phyloP scores from a whole-genome alignment of 2,329 filamentous ascomycete species.

The Aureobasidium sp. region DNA sequence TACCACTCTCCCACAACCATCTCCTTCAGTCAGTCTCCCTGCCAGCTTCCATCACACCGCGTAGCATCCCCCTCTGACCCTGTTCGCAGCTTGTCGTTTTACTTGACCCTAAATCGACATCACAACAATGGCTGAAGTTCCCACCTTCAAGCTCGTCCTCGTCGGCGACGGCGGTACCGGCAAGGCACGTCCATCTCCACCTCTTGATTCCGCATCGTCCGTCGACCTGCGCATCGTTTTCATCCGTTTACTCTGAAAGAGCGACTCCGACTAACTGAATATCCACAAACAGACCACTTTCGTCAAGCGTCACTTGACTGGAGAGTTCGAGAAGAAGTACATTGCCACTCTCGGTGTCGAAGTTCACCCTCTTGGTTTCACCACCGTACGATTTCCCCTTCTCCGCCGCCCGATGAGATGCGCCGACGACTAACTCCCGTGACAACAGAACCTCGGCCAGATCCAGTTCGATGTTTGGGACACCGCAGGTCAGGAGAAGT shows the following conservation, averaged over 20 bases:
- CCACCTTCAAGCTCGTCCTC: slow-evolving; percentile 99
- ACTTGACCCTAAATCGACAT: background rate
- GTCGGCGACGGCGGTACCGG: slow-evolving; percentile 98
- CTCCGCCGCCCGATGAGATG: slow-evolving; percentile 5
- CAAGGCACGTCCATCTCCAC: slow-evolving; percentile 62
- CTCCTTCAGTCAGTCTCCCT: background rate
- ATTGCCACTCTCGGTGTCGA: slow-evolving; percentile 99
- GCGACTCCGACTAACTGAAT: slow-evolving; percentile 6
- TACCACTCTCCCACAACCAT: background rate
- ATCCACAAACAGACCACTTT: slow-evolving; percentile 74
- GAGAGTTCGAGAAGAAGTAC: slow-evolving; percentile 99
- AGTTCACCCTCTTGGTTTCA: slow-evolving; percentile 96
- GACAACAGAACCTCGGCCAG: slow-evolving; percentile 70
- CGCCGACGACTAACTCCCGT: slow-evolving; percentile 19
- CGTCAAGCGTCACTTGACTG: slow-evolving; percentile 99
- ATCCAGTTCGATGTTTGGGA: slow-evolving; percentile 99
- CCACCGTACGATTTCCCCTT: slow-evolving; percentile 60
- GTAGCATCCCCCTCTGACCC: background rate
- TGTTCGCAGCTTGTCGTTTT: background rate
- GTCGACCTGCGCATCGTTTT: background rate
- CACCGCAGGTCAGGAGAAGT: slow-evolving; percentile 98
- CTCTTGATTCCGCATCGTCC: slow-evolving; percentile 7
- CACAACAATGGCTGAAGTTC: slow-evolving; percentile 57
- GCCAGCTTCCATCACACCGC: background rate
- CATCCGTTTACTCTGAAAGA: background rate